Evolutionary conservation across 2,329 filamentous ascomycete genomes (phyloP).

Genomic region (Penicillium sp.): DNA sequence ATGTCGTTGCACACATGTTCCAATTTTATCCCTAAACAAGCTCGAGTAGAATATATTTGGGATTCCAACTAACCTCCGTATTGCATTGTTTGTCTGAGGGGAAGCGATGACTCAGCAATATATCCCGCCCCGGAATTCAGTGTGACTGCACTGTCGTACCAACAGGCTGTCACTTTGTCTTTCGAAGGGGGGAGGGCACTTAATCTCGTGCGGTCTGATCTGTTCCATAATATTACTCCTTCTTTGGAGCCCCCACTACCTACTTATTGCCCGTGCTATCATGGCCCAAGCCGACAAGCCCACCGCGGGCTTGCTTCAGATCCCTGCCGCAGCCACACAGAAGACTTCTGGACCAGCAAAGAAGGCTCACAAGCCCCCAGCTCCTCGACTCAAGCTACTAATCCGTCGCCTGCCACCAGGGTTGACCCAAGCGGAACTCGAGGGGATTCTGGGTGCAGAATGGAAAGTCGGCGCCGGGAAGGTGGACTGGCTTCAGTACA

Average conservation of each 20-base stretch:
- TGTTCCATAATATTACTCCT: background rate
- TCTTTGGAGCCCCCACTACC: background rate
- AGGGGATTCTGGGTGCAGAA: slow-evolving; percentile 68
- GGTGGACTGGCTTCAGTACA: slow-evolving; percentile 79
- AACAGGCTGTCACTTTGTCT: background rate
- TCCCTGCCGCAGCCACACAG: slow-evolving; percentile 49
- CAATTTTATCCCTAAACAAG: too few relatives aligned
- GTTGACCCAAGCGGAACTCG: slow-evolving; percentile 76
- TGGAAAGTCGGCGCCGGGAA: slow-evolving; percentile 81
- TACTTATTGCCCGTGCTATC: background rate
- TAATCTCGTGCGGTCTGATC: background rate
- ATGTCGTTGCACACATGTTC: too few relatives aligned
- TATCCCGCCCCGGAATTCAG: background rate
- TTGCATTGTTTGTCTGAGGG: background rate
- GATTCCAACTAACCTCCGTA: too few relatives aligned
- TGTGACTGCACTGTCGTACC: background rate
- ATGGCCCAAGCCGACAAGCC: slow-evolving; percentile 36
- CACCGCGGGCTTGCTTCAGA: slow-evolving; percentile 56
- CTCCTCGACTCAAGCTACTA: slow-evolving; percentile 76
- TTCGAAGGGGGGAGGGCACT: background rate
- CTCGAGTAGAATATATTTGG: too few relatives aligned
- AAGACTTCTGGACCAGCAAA: slow-evolving; percentile 48
- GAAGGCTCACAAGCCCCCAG: slow-evolving; percentile 44
- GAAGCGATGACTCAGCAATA: background rate
- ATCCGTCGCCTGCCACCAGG: slow-evolving; percentile 83